Evolutionary conservation across 805 yeast species (phyloP), one percentile per base, ranked within the genome.

Genomic region (Henningerozyma blattae): DNA sequence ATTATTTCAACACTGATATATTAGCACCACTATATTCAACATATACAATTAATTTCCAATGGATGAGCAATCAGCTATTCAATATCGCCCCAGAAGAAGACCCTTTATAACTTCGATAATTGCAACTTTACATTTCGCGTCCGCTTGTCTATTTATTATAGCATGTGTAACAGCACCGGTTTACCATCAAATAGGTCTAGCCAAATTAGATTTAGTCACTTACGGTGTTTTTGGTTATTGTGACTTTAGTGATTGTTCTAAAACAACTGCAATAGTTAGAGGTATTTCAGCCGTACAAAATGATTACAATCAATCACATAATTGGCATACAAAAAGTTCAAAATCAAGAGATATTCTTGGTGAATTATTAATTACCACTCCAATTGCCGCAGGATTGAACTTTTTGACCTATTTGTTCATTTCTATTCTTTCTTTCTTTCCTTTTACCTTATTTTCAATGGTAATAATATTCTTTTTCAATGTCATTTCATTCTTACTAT

Each of bases 211-310:
- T 15, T 50, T 54, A 28, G 57, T 59, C 41, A 57, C 61, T 2
- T 81, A 67, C 51, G 91, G 91, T 22, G 68, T 72, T 2, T 69
- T 81, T 48, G 91, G 91, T 3, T 72, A 68, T 49, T 81, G 91
- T 48, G 28, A 47, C 4, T 38, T 42, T 4, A 46, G 50, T 1
- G 39, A 44, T 1, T 75, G 82, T 46, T 50, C 65, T 14, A 47
- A 46, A 6, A 69, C 74, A 2, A 48, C 62, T 1, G 71, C 68
- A 15, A 24, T 24, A 5, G 15, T 12, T 6, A 6, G n/a, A n/a
- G 15, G n/a, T 9, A 12, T 24, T 12, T 13, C 15, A 12, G 6
- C 12, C 6, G n/a, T 24, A 12, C 45, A 49, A 15, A 39, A 55
- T 19, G 61, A 62, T 43, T 24, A 24, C 27, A 15, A 15, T 24